A percentile compares a stretch with the other conserved stretches of the same genome.
These are phyloP conservation scores for Arthrocladium fulminans DNA, from an alignment of 2,329 filamentous ascomycete genomes.

Conservation along the genomic window DNA sequence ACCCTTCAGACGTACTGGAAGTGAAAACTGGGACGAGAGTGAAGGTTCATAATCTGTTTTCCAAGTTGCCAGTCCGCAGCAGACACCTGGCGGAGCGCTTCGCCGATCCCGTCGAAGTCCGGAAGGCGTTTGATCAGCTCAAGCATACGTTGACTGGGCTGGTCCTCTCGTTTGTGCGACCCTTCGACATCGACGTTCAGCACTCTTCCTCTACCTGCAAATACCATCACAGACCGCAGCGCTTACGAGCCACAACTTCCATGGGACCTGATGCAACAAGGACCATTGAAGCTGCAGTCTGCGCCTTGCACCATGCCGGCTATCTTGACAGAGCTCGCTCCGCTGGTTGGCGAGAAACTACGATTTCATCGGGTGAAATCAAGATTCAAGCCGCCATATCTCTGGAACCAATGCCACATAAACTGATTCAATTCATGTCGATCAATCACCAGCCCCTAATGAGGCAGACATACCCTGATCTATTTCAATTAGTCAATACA, in stretches of 20 bases:
- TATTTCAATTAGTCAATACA: conserved; percentile 72
- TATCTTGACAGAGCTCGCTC: conserved; percentile 30
- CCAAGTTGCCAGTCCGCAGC: conserved; percentile 80
- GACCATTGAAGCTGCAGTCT: not conserved
- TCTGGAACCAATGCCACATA: conserved; percentile 57
- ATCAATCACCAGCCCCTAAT: conserved; percentile 63
- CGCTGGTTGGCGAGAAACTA: conserved; percentile 60
- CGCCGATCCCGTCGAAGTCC: conserved; percentile 44
- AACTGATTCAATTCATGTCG: conserved; percentile 70
- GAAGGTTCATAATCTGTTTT: conserved; percentile 71
- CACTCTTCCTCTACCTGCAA: not conserved
- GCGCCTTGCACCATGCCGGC: conserved; percentile 19
- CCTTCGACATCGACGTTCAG: conserved; percentile 49
- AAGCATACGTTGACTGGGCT: conserved; percentile 52
- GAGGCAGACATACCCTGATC: conserved; percentile 42
- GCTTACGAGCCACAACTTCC: too few species aligned
- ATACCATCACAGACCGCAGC: not conserved
- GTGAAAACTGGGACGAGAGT: conserved; percentile 57
- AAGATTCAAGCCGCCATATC: conserved; percentile 64
- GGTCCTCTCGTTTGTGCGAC: conserved; percentile 58
- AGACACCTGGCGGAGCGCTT: conserved; percentile 60
- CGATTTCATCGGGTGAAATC: conserved; percentile 54
- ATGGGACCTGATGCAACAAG: not conserved
- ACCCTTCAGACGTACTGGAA: not conserved
- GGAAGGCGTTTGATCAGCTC: conserved; percentile 58